Evolutionary conservation across 1,284 basidiomycete species (phyloP), one percentile per base, ranked within the genome.

Genomic region (Pyrrhoderma noxium): DNA sequence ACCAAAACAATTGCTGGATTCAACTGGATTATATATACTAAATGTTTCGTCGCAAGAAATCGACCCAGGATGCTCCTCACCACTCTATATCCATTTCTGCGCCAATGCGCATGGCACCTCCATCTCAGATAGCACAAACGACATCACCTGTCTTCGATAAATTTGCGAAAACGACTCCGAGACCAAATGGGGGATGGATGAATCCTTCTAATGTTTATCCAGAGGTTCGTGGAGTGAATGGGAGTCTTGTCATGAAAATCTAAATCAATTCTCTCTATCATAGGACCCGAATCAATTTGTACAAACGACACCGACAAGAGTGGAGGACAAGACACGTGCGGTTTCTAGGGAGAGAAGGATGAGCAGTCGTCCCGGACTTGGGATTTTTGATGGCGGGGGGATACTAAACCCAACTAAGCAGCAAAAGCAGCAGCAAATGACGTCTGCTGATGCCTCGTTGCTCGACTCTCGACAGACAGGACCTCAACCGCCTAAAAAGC

Each of bases 21-120:
- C 27, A 31, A 31, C 27, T 31, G 27, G 11, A 31, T 31, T 5
- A 5, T 31, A n/a, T n/a, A 31, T 31, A 31, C 27, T 31, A 21
- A 23, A 51, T 51, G 49, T 51, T 51, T 23, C 49, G 49, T 34
- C 49, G 49, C 18, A 51, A 51, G 21, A 51, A 45, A 21, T 51
- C 49, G 35, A 36, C 37, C 2, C 18, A 27, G 21, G 49, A 51
- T 16, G 41, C 41, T 13, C 21, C 41, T 22, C 48, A 21, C 23
- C 40, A 35, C 23, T 13, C 41, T n/a, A 44, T 37, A 18, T 39
- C 36, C 36, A 51, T 51, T 27, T 51, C 49, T 23, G 27, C 19
- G 18, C 49, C 49, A 35, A 51, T 51, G 49, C 49, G 14, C 11
- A 51, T 51, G 27, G 18, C 49, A 14, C 27, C 39, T 8, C 47